These are phyloP conservation scores for Actinomortierella ambigua DNA, from an alignment of 371 early-diverging fungal species.

Conservation along the genomic window DNA sequence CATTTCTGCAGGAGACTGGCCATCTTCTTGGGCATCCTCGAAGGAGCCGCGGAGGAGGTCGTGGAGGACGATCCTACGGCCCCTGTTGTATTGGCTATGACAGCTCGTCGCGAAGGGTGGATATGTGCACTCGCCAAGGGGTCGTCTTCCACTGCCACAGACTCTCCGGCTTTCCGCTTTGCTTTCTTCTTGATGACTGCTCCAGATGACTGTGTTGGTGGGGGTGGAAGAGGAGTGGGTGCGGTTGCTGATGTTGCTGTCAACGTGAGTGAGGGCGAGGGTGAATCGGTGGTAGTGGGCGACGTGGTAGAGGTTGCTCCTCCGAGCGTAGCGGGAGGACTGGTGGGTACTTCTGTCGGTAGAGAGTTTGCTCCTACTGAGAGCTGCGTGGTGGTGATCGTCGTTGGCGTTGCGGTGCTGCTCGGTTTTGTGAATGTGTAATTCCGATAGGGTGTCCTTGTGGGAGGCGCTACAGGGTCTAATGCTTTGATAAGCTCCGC, in stretches of 20 bases:
- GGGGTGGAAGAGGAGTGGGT: background rate
- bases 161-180: constrained; percentile 18
- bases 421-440: no score
- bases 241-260: background rate
- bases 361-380: background rate
- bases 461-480: constrained; percentile 12
- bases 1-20: constrained; percentile 37
- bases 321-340: background rate
- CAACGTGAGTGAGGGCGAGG: constrained; percentile 3
- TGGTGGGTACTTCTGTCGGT: background rate
- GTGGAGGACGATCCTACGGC: background rate
- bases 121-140: constrained; percentile 11
- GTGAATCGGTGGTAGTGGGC: background rate
- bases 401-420: no score
- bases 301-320: no score
- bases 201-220: background rate
- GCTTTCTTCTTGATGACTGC: constrained; percentile 10
- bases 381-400: background rate
- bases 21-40: constrained; percentile 37
- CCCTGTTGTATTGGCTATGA: constrained; percentile 7
- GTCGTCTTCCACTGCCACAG: background rate
- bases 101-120: constrained; percentile 36
- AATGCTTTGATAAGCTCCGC: constrained; percentile 15
- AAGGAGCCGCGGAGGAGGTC: constrained; percentile 8
- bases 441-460: background rate